These are phyloP conservation scores for Boechera divaricarpa DNA, from an alignment of 345 rosid genomes.

Conservation along the genomic window DNA sequence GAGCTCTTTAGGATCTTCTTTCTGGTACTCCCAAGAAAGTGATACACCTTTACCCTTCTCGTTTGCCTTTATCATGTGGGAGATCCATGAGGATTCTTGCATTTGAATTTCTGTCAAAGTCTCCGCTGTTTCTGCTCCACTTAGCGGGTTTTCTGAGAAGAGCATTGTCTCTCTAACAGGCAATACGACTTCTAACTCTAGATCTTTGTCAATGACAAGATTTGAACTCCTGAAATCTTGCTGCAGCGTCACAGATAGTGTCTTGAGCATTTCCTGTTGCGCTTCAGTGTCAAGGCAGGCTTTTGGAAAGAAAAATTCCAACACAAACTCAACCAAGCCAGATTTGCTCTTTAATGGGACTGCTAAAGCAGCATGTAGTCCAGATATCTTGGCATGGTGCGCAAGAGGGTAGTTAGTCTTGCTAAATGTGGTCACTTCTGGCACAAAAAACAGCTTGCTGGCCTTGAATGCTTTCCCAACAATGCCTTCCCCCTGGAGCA, in stretches of 20 bases:
- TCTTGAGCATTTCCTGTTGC: slow-evolving; percentile 55
- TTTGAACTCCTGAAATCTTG: slow-evolving; percentile 59
- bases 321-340: slow-evolving; percentile 67
- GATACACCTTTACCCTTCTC: slow-evolving; percentile 66
- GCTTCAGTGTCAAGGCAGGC: slow-evolving; percentile 57
- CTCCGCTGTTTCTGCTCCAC: slow-evolving; percentile 40
- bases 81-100: slow-evolving; percentile 65
- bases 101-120: slow-evolving; percentile 50
- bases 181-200: slow-evolving; percentile 53
- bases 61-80: slow-evolving; percentile 62
- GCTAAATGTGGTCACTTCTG: slow-evolving; percentile 68
- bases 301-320: slow-evolving; percentile 86
- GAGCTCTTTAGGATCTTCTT: slow-evolving; percentile 64
- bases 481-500: slow-evolving; percentile 72
- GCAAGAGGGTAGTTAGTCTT: slow-evolving; percentile 79
- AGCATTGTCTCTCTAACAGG: slow-evolving; percentile 48
- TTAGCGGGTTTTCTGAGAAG: slow-evolving; percentile 40
- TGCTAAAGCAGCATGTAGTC: slow-evolving; percentile 74
- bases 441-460: slow-evolving; percentile 65
- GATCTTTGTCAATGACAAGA: slow-evolving; percentile 60
- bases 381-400: slow-evolving; percentile 85
- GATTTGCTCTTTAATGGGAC: slow-evolving; percentile 62
- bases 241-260: slow-evolving; percentile 55
- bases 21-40: slow-evolving; percentile 63
- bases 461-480: slow-evolving; percentile 76